Evolutionary conservation across 2,329 filamentous ascomycete genomes (phyloP).

Genomic region (Claviceps quebecensis): DNA sequence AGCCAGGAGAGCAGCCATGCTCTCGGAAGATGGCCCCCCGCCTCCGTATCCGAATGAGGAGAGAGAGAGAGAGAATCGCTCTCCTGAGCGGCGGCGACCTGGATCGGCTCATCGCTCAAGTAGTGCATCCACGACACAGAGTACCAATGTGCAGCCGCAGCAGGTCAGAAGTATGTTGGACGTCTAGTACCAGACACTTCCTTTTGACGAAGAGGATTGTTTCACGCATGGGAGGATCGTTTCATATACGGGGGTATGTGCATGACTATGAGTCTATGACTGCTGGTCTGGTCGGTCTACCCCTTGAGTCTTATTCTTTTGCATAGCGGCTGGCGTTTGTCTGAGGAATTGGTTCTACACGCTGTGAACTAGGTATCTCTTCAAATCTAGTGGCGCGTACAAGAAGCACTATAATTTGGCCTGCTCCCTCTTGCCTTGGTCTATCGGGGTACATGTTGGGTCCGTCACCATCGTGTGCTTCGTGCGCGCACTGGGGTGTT

Average conservation of each 20-base stretch:
- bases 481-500: no score
- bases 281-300: background rate
- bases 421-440: no score
- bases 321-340: background rate
- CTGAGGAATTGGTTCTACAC: no score
- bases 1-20: constrained; percentile 22
- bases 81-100: constrained; percentile 13
- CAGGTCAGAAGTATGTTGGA: constrained; percentile 46
- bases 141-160: constrained; percentile 34
- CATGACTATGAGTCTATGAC: background rate
- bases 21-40: constrained; percentile 31
- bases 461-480: no score
- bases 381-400: no score
- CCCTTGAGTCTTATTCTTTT: background rate
- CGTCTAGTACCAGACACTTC: constrained; percentile 21
- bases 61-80: constrained; percentile 10
- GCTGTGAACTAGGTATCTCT: no score
- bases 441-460: no score
- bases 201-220: background rate
- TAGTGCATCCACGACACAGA: constrained; percentile 32
- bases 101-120: constrained; percentile 25
- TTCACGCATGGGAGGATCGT: background rate
- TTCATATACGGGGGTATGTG: background rate
- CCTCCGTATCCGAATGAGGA: constrained; percentile 23
- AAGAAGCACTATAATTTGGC: no score